These are phyloP conservation scores for Cunninghamia lanceolata DNA, from an alignment of 75 land plant genomes.

Conservation along the genomic window DNA sequence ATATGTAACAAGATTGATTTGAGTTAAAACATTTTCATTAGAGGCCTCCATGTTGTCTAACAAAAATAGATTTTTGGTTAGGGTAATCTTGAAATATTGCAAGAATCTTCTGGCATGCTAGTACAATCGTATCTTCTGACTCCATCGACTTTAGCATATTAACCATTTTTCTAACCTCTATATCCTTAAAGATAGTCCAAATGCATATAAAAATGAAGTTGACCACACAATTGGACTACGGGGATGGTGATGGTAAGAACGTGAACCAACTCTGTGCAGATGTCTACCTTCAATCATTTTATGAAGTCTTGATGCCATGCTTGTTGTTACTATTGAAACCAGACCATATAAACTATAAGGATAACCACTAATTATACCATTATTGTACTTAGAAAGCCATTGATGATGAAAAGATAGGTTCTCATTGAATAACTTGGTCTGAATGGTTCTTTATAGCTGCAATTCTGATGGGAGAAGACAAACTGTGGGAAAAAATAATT, in stretches of 20 bases:
- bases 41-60: conserved; percentile 80
- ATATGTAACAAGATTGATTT: conserved; percentile 54
- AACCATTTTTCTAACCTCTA: conserved; percentile 81
- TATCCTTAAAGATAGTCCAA: no score
- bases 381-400: conserved; percentile 73
- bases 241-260: no score
- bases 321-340: conserved; percentile 20
- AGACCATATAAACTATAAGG: conserved; percentile 20
- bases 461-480: conserved; percentile 47
- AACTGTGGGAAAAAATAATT: conserved; percentile 33
- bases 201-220: no score
- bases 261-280: conserved; percentile 31
- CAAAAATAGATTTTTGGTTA: conserved; percentile 65
- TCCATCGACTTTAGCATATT: conserved; percentile 77
- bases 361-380: conserved; percentile 33
- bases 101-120: conserved; percentile 84
- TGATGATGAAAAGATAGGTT: conserved; percentile 63
- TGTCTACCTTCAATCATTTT: conserved; percentile 42
- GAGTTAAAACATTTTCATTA: conserved; percentile 86
- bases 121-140: conserved; percentile 78
- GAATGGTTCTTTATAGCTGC: conserved; percentile 42
- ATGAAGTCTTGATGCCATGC: conserved; percentile 17
- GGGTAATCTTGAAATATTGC: conserved; percentile 70
- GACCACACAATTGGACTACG: no score
- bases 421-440: conserved; percentile 33